Percentiles rank a stretch among this genome's conserved stretches.
Conservation (phyloP, 495 filamentous ascomycete species). For the Pyrenopolyporus hunteri region DNA sequence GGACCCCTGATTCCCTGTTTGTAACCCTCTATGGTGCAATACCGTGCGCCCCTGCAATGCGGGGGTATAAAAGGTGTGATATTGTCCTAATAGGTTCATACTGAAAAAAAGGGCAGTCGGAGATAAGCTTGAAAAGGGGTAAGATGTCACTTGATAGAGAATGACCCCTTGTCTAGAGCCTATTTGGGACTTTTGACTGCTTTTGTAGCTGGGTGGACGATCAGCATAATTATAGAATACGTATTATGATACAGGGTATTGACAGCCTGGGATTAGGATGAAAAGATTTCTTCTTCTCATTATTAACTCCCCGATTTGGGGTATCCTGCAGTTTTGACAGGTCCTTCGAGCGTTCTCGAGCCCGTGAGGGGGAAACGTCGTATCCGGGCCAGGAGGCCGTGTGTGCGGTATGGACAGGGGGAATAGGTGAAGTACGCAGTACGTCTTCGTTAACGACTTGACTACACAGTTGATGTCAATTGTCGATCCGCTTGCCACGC, state of each 20-base stretch:
- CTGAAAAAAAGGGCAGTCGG: conserved; percentile 26
- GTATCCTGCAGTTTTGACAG: conserved; percentile 35
- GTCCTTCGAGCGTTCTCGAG: conserved; percentile 12
- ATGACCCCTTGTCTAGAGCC: too few species aligned
- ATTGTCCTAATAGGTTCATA: conserved; percentile 17
- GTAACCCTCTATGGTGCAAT: conserved; percentile 28
- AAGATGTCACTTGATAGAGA: conserved; percentile 3
- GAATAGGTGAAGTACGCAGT: conserved; percentile 20
- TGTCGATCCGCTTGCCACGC: conserved; percentile 20
- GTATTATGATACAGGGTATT: neutral
- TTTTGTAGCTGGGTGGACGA: neutral
- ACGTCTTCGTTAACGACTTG: conserved; percentile 15
- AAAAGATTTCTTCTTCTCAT: conserved; percentile 2
- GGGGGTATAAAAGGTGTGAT: conserved; percentile 34
- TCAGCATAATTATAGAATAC: neutral
- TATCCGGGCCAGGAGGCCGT: conserved; percentile 36
- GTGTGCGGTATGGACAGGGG: conserved; percentile 22
- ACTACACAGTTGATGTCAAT: conserved; percentile 30
- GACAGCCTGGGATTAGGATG: conserved; percentile 7
- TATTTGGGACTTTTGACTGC: neutral
- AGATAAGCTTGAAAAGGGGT: conserved; percentile 37
- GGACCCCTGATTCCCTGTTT: conserved; percentile 28
- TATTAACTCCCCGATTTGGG: conserved; percentile 38
- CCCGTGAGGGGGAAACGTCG: conserved; percentile 37
- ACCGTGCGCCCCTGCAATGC: conserved; percentile 33